Evolutionary conservation across 2,329 filamentous ascomycete genomes (phyloP).

Genomic region (Exophiala viscosa): DNA sequence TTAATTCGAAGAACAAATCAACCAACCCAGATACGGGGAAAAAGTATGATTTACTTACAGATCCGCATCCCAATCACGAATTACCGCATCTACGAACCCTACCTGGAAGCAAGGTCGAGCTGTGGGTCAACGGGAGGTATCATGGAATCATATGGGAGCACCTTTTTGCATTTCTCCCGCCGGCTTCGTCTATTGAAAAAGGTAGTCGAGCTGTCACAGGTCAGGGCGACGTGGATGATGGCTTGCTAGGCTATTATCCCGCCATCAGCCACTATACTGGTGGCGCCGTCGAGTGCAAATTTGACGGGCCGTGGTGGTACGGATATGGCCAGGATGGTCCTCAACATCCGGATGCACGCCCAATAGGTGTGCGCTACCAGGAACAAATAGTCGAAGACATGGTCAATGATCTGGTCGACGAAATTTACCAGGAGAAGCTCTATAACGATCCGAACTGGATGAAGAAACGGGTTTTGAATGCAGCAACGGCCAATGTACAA

Average conservation of each 20-base stretch:
- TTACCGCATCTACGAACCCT: slow-evolving; percentile 77
- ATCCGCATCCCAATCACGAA: slow-evolving; percentile 56
- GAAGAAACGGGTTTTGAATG: slow-evolving; percentile 26
- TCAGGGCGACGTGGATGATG: slow-evolving; percentile 62
- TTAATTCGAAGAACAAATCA: slow-evolving; percentile 27
- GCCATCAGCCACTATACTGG: slow-evolving; percentile 89
- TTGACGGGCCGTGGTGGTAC: slow-evolving; percentile 86
- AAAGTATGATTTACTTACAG: slow-evolving; percentile 28
- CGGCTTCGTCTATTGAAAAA: slow-evolving; percentile 63
- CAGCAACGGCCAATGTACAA: slow-evolving; percentile 17
- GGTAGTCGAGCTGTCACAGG: slow-evolving; percentile 59
- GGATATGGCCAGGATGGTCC: slow-evolving; percentile 38
- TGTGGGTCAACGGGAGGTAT: slow-evolving; percentile 87
- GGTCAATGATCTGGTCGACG: slow-evolving; percentile 88
- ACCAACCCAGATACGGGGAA: slow-evolving; percentile 60
- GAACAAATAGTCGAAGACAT: slow-evolving; percentile 96
- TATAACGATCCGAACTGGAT: slow-evolving; percentile 26
- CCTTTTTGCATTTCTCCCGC: slow-evolving; percentile 84
- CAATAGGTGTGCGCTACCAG: slow-evolving; percentile 74
- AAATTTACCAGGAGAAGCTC: slow-evolving; percentile 60
- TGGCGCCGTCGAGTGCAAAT: slow-evolving; percentile 87
- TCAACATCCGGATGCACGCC: slow-evolving; percentile 38
- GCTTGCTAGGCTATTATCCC: slow-evolving; percentile 92
- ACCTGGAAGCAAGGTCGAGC: slow-evolving; percentile 77
- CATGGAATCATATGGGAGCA: slow-evolving; percentile 87